These are phyloP conservation scores for Acanthamoeba rhysodes DNA, from an alignment of 208 protist genomes.

Conservation along the genomic window DNA sequence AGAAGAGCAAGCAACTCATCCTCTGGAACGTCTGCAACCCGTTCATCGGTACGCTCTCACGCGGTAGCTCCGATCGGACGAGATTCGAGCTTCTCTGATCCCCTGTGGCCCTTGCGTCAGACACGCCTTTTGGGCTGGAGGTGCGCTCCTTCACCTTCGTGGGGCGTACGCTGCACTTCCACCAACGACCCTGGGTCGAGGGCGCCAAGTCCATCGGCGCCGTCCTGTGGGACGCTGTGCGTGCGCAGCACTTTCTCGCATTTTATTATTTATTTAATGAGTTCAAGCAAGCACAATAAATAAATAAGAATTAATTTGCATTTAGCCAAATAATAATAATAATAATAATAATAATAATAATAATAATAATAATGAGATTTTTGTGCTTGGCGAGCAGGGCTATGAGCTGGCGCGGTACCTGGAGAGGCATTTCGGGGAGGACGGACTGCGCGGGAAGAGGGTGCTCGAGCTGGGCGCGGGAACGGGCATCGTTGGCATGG, in stretches of 20 bases:
- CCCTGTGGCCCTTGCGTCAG: neutral
- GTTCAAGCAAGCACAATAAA: too few relatives aligned
- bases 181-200: neutral
- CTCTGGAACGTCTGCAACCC: neutral
- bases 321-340: neutral
- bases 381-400: too few relatives aligned
- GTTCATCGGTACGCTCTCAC: neutral
- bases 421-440: neutral
- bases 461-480: conserved; percentile 17
- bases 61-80: neutral
- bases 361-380: neutral
- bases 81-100: neutral
- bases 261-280: neutral
- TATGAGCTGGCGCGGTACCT: neutral
- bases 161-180: neutral
- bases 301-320: too few relatives aligned
- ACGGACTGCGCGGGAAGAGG: neutral
- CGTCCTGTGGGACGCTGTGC: neutral
- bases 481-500: conserved; percentile 3
- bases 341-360: neutral
- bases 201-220: neutral
- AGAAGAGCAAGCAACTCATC: neutral
- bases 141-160: neutral
- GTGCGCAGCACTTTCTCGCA: neutral
- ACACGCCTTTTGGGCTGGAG: neutral